phyloP scores from a whole-genome alignment of 2,329 filamentous ascomycete species.

The Juglanconis oblonga region DNA sequence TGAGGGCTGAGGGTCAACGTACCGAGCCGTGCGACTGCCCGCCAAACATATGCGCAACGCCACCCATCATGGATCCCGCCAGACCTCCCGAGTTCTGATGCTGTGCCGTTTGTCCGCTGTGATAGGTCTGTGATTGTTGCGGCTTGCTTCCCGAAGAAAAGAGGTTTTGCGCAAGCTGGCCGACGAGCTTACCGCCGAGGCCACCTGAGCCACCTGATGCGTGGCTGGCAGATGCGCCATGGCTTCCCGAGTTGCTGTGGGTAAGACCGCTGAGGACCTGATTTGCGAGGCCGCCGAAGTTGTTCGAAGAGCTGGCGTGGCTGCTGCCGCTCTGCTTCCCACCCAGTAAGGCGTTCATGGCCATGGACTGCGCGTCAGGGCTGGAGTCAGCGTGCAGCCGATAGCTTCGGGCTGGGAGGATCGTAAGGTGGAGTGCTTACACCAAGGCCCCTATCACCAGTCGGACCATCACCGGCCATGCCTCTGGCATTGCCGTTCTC shows the following conservation, averaged over 20 bases:
- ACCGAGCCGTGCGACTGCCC: constrained; percentile 42
- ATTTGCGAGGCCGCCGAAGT: constrained; percentile 45
- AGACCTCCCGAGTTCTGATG: constrained; percentile 39
- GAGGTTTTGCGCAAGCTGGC: constrained; percentile 54
- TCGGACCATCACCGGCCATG: constrained; percentile 37
- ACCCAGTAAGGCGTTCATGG: constrained; percentile 55
- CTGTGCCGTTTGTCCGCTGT: constrained; percentile 41
- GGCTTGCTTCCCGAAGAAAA: constrained; percentile 51
- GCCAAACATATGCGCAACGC: constrained; percentile 51
- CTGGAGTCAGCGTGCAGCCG: constrained; percentile 2
- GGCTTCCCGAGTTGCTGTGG: constrained; percentile 26
- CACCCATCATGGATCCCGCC: constrained; percentile 52
- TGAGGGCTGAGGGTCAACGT: constrained; percentile 21
- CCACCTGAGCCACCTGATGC: constrained; percentile 24
- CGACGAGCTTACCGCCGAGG: constrained; percentile 50
- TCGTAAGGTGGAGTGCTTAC: constrained; percentile 43
- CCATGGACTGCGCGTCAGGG: constrained; percentile 47
- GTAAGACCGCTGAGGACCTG: constrained; percentile 42
- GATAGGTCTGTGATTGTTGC: constrained; percentile 44
- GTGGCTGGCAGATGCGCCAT: constrained; percentile 27
- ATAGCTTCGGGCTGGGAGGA: neutral
- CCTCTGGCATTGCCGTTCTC: constrained; percentile 26
- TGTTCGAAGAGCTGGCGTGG: constrained; percentile 36
- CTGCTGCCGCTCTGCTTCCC: constrained; percentile 40
- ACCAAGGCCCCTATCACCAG: constrained; percentile 61